Evolutionary conservation across 2,329 filamentous ascomycete genomes (phyloP), one percentile per base, ranked within the genome.

Genomic region (Coniochaeta sp.): DNA sequence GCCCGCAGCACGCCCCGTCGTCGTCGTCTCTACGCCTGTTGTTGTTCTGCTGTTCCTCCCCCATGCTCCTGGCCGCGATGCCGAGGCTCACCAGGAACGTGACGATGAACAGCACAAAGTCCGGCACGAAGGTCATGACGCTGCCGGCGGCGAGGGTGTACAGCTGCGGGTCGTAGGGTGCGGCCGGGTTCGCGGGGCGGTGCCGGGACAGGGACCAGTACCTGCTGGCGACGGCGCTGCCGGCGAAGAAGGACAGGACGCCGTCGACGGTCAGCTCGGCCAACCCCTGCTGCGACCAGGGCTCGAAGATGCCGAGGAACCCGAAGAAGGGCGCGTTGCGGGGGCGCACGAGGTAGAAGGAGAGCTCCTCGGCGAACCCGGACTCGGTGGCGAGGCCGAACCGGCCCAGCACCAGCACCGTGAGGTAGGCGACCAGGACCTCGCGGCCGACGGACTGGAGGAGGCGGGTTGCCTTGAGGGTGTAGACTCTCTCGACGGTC

Each of bases 241-340:
- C 47, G 2, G 47, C 47, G 47, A 52, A 52, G 47, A 52, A 52
- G 26, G 22, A 28, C 47, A 52, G 47, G 4, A 52, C 47, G 47
- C 47, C 47, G 47, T 52, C 47, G 47, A 52, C 47, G 47, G 47
- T 52, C 22, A 52, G 47, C 47, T 52, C 47, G 47, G 47, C 47
- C 7, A 52, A 2, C 24, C 47, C 47, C n/a, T 52, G 47, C 47
- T 52, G 47, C n/a, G 22, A 28, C 47, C 47, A 52, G 47, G 47
- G 47, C 47, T 52, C 47, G 47, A 52, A 52, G 47, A 52, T n/a
- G 47, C 47, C 47, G 17, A 52, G 26, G 47, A 52, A 14, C 3
- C 47, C 47, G 47, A 52, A 9, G 26, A 52, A 52, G 47, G 47
- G 47, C 47, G 47, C 47, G 47, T 28, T 28, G 47, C 47, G 47